Evolutionary conservation across 352 stramenopile species (phyloP).

Genomic region (Globisporangium cystogenes): DNA sequence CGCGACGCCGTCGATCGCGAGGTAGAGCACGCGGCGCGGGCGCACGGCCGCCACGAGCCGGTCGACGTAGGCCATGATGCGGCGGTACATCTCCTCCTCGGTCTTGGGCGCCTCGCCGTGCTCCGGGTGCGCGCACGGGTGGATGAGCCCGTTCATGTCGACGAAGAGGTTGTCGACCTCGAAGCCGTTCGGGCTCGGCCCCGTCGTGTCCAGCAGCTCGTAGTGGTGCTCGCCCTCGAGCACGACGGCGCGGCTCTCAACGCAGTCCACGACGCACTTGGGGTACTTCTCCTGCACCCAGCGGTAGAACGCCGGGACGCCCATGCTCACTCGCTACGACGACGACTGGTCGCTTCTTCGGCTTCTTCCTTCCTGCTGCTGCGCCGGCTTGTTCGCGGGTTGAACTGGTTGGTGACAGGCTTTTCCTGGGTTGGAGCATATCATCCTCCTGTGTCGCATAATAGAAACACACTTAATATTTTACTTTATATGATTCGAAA

Average conservation of each 20-base stretch:
- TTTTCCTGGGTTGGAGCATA: too few relatives aligned
- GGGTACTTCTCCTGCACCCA: constrained; percentile 99
- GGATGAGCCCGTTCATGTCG: constrained; percentile 99
- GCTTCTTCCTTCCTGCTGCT: too few relatives aligned
- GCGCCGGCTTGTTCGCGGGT: too few relatives aligned
- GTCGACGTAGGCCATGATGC: constrained; percentile 90
- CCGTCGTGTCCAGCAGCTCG: constrained; percentile 66
- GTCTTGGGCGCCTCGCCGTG: constrained; percentile 80
- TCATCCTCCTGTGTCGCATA: too few relatives aligned
- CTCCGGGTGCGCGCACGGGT: constrained; percentile 98
- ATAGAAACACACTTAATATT: too few relatives aligned
- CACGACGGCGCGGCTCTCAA: constrained; percentile 64
- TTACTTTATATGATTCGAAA: too few relatives aligned
- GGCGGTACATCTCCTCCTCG: constrained; percentile 90
- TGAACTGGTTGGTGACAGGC: too few relatives aligned
- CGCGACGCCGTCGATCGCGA: constrained; percentile 98
- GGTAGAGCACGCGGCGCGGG: constrained; percentile 96
- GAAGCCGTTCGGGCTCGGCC: constrained; percentile 92
- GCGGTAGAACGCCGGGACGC: constrained; percentile 98
- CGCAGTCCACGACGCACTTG: constrained; percentile 93
- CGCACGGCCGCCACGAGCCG: constrained; percentile 96
- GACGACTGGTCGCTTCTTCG: too few relatives aligned
- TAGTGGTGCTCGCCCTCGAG: constrained; percentile 81
- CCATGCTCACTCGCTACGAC: too few relatives aligned
- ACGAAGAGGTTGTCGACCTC: constrained; percentile 99